These are phyloP conservation scores for Davidsoniella neocaledoniae DNA, from an alignment of 2,329 filamentous ascomycete species.

Conservation along the genomic window DNA sequence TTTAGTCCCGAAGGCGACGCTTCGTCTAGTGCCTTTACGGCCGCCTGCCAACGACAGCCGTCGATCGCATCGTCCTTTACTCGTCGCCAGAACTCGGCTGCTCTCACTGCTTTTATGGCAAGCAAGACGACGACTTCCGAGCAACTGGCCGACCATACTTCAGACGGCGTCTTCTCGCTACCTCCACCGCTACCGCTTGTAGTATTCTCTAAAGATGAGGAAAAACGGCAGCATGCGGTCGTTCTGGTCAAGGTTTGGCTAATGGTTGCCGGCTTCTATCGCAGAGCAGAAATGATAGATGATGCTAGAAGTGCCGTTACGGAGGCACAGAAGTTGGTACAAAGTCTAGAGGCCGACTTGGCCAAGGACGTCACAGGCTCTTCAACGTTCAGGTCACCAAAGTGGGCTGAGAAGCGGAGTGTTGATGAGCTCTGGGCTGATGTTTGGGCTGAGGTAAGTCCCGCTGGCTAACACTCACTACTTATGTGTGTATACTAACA, in stretches of 20 bases:
- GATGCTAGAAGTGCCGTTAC: conserved; percentile 65
- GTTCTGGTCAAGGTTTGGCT: conserved; percentile 72
- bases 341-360: conserved; percentile 51
- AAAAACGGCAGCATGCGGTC: conserved; percentile 30
- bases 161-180: conserved; percentile 27
- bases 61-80: conserved; percentile 26
- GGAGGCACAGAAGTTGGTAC: conserved; percentile 65
- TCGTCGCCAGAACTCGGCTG: conserved; percentile 26
- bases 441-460: conserved; percentile 59
- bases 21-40: conserved; percentile 28
- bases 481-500: conserved; percentile 14
- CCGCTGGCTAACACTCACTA: background rate
- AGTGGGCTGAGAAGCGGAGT: conserved; percentile 68
- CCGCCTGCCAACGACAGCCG: conserved; percentile 24
- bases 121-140: conserved; percentile 24
- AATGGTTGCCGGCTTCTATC: conserved; percentile 75
- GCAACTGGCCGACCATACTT: conserved; percentile 22
- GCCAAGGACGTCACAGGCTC: conserved; percentile 44
- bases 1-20: conserved; percentile 31
- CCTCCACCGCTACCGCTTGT: conserved; percentile 33
- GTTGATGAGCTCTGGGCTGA: conserved; percentile 76
- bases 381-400: conserved; percentile 42
- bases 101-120: conserved; percentile 30
- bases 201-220: conserved; percentile 37
- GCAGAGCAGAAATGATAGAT: conserved; percentile 60